A percentile compares a stretch with the other conserved stretches of the same genome.
These are phyloP conservation scores for Entomophthora muscae DNA, from an alignment of 371 early-diverging fungal genomes.

Conservation along the genomic window DNA sequence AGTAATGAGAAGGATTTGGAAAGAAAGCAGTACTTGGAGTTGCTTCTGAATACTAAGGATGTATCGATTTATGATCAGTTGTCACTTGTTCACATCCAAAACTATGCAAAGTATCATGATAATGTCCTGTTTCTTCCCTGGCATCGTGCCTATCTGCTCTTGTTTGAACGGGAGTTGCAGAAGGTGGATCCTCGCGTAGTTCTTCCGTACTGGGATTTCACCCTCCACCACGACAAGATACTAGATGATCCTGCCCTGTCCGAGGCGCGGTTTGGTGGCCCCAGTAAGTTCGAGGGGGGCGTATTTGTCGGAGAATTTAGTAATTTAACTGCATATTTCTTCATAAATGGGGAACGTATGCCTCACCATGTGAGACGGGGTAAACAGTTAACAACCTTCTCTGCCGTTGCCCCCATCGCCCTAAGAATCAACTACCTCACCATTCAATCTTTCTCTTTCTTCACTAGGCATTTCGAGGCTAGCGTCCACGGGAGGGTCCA, in stretches of 20 bases:
- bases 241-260: neutral
- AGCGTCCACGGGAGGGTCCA: constrained; percentile 28
- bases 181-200: constrained; percentile 9
- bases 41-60: neutral
- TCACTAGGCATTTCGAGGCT: constrained; percentile 15
- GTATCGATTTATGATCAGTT: neutral
- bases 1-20: neutral
- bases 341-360: too few species aligned
- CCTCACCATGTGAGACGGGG: neutral
- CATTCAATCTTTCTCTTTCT: neutral
- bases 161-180: constrained; percentile 15
- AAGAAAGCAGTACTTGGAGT: neutral
- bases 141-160: constrained; percentile 16
- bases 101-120: neutral
- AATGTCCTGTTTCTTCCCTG: constrained; percentile 15
- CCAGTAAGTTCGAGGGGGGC: too few species aligned
- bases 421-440: neutral
- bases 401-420: neutral
- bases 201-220: constrained; percentile 16
- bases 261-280: neutral
- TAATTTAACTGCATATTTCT: too few species aligned
- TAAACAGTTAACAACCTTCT: neutral
- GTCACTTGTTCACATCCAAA: neutral
- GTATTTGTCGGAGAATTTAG: too few species aligned
- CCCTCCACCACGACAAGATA: constrained; percentile 6